These are phyloP conservation scores for Oxytropis ochrocephala DNA, from an alignment of 306 rosid species.

Conservation along the genomic window DNA sequence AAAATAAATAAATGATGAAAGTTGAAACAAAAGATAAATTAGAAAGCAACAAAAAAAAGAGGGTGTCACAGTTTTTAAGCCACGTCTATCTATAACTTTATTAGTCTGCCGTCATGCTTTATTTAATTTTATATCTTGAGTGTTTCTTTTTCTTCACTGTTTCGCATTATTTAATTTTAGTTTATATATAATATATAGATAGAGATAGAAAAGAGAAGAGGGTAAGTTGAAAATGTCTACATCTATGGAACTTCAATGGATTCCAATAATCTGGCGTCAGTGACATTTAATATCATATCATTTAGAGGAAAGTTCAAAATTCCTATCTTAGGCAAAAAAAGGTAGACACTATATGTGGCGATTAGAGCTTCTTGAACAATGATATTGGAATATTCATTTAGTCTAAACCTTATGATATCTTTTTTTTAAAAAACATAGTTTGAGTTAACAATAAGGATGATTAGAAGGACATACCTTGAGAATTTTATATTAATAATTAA, in stretches of 20 bases:
- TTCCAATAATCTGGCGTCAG: conserved; percentile 33
- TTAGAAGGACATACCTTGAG: not conserved
- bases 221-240: not conserved
- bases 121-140: not conserved
- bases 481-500: not conserved
- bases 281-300: conserved; percentile 5
- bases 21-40: not conserved
- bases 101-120: conserved; percentile 28
- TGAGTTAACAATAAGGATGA: not conserved
- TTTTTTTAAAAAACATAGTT: not conserved
- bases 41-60: not conserved
- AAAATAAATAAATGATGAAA: conserved; percentile 9
- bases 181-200: too few relatives aligned
- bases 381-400: not conserved
- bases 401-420: not conserved
- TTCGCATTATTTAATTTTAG: not conserved
- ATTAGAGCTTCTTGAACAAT: not conserved
- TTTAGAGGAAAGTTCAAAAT: conserved; percentile 3
- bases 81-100: conserved; percentile 20
- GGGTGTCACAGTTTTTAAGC: conserved; percentile 18
- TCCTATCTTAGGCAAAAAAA: not conserved
- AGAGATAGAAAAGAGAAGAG: not conserved
- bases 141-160: not conserved
- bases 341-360: not conserved
- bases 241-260: conserved; percentile 8